Conservation (phyloP, 164 flowering plant genomes). For the Warburgia ugandensis region DNA sequence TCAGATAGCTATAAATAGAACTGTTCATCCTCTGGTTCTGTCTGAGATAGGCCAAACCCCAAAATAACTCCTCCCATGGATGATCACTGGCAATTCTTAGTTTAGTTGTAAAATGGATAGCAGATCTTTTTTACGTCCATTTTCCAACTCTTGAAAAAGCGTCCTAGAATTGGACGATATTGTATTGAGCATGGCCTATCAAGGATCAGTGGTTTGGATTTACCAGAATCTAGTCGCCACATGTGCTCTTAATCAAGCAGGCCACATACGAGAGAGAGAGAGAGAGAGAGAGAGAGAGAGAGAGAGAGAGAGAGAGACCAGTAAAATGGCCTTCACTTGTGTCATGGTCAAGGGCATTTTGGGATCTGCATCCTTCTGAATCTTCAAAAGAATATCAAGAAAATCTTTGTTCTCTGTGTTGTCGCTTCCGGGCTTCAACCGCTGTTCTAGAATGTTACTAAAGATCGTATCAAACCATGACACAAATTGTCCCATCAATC, state of each 20-base stretch:
- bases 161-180: not conserved
- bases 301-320: conserved; percentile 14
- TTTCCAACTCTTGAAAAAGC: too few relatives aligned
- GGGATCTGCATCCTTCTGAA: conserved; percentile 7
- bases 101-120: too few relatives aligned
- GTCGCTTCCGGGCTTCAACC: conserved; percentile 19
- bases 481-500: conserved; percentile 13
- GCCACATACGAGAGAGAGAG: too few relatives aligned
- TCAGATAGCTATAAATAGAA: not conserved
- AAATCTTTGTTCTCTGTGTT: conserved; percentile 5
- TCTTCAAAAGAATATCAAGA: conserved; percentile 21
- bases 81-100: too few relatives aligned
- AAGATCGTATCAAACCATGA: conserved; percentile 31
- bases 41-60: too few relatives aligned
- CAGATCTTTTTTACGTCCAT: too few relatives aligned
- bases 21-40: not conserved
- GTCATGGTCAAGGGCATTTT: conserved; percentile 10
- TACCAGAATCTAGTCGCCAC: too few relatives aligned
- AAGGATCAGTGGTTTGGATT: too few relatives aligned
- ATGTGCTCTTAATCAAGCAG: too few relatives aligned
- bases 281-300: not conserved
- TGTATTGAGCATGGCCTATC: too few relatives aligned
- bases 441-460: conserved; percentile 24
- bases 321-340: conserved; percentile 23
- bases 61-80: too few relatives aligned